Evolutionary conservation across 176 grass and related monocot species (phyloP), one percentile per base, ranked within the genome.

Genomic region (Musa troglodytarum): DNA sequence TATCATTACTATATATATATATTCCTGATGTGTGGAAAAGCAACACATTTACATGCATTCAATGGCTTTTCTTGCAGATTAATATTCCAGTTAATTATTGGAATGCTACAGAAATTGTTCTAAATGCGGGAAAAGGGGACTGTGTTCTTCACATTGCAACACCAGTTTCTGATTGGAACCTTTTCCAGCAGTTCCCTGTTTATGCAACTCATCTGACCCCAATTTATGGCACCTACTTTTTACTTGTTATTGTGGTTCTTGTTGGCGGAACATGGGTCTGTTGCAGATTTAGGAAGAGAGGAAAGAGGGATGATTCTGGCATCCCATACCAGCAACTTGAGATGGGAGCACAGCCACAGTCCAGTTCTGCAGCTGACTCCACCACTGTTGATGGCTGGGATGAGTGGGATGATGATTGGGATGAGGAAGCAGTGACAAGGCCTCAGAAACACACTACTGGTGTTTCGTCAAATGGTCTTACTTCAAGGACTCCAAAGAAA

Each of bases 351-450:
- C 88, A 84, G 19, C 57, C 64, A 58, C 80, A 69, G 53, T 50
- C 82, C 16, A 78, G 68, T 72, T 77, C 88, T n/a, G 62, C 68
- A 65, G 80, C 65, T 28, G 81, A 56, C 62, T 82, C 65, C 15
- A 89, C 78, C 58, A 63, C 78, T 10, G 67, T 52, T 23, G 85
- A 91, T 83, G 88, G 88, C 1, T 99, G 95, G 95, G 88, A 89
- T 9, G 84, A 84, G 8, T 99, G 95, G 95, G 95, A 94, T 58
- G 95, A 93, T 73, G 86, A 91, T 78, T 98, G 94, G 90, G 90
- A 93, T 72, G 95, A 99, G 9, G 94, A 93, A 88, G 80, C 88
- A 52, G 77, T 81, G 50, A 59, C 78, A 59, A 86, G 76, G 59
- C 66, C 87, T 73, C 76, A 87, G 59, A 76, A 79, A 69, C 84